Conservation (phyloP, 192 early-diverging fungal species). For the Paraglomus brasilianum region DNA sequence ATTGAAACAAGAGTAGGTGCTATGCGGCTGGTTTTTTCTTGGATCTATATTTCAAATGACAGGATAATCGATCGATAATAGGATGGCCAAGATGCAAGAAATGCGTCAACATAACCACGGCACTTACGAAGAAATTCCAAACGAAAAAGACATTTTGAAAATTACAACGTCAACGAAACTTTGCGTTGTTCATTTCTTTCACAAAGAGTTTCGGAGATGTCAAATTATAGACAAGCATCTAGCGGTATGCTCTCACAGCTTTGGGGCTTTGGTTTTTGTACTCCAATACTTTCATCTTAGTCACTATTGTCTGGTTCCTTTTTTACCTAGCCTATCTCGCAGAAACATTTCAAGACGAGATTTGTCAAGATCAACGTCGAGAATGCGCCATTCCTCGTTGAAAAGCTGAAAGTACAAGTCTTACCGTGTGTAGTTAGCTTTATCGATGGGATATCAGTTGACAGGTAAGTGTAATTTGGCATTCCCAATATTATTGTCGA, state of each 20-base stretch:
- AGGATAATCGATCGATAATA: constrained; percentile 24
- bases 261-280: constrained; percentile 3
- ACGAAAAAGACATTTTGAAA: constrained; percentile 84
- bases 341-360: constrained; percentile 78
- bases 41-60: neutral
- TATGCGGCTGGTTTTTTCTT: neutral
- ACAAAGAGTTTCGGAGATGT: constrained; percentile 92
- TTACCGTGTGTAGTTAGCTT: constrained; percentile 87
- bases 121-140: constrained; percentile 66
- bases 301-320: too few relatives aligned
- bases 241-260: constrained; percentile 40
- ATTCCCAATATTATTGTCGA: neutral
- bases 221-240: constrained; percentile 92
- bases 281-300: constrained; percentile 1
- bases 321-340: constrained; percentile 55
- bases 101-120: constrained; percentile 71
- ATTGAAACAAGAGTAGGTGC: constrained; percentile 77
- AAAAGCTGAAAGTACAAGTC: constrained; percentile 81
- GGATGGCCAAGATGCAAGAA: constrained; percentile 60
- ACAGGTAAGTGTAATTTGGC: constrained; percentile 48
- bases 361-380: constrained; percentile 90
- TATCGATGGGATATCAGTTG: constrained; percentile 69
- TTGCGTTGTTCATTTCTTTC: constrained; percentile 86
- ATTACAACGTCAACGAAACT: constrained; percentile 70
- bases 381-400: constrained; percentile 87